Conservation (phyloP, 176 grass and related monocot genomes). For the Alloteropsis semialata region DNA sequence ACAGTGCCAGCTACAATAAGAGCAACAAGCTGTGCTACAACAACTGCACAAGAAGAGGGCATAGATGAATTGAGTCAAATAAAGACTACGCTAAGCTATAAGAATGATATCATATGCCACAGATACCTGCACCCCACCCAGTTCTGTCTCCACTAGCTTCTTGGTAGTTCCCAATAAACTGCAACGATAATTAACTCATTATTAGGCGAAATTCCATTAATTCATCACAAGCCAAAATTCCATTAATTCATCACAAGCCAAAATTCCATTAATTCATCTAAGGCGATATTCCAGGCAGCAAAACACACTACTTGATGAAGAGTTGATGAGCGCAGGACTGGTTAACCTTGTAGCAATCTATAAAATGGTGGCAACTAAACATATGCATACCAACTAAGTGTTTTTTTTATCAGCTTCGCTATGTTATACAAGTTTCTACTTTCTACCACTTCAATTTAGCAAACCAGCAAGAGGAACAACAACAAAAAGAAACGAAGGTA, state of each 20-base stretch:
- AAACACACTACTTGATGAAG: neutral
- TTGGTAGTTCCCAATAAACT: constrained; percentile 98
- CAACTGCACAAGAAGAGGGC: constrained; percentile 58
- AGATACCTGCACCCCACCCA: constrained; percentile 93
- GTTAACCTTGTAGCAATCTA: neutral
- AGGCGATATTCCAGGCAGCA: neutral
- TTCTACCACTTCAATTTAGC: constrained; percentile 15
- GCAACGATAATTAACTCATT: constrained; percentile 42
- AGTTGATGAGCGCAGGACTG: neutral
- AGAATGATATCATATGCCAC: constrained; percentile 29
- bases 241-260: too few relatives aligned
- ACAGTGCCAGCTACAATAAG: constrained; percentile 87
- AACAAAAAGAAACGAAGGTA: neutral
- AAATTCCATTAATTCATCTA: too few relatives aligned
- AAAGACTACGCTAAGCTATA: neutral
- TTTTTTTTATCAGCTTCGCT: neutral
- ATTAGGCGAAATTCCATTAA: constrained; percentile 7
- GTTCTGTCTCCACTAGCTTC: constrained; percentile 82
- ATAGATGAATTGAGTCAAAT: constrained; percentile 4
- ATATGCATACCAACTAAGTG: neutral
- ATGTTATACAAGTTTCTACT: neutral
- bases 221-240: too few relatives aligned
- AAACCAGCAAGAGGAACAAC: neutral
- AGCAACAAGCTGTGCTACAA: constrained; percentile 80
- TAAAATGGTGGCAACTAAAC: neutral